These are phyloP conservation scores for Gracilaria gracilis DNA, from an alignment of 23 red algal genomes.

Conservation along the genomic window DNA sequence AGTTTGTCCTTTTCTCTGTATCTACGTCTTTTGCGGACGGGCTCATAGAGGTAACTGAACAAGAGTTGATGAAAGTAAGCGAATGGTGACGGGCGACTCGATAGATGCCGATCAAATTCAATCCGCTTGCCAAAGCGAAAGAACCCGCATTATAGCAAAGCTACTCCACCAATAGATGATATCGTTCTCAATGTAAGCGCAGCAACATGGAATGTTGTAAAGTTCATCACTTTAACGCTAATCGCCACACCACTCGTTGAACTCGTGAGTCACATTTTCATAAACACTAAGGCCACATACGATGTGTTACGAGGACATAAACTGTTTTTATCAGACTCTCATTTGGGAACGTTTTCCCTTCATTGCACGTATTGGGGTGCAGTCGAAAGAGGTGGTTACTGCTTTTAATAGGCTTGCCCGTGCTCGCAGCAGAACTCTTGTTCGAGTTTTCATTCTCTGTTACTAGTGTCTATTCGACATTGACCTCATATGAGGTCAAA, in stretches of 20 bases:
- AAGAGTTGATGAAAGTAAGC: too few species aligned
- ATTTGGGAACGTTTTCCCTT: not conserved
- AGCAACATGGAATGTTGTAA: not conserved
- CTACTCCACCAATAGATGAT: not conserved
- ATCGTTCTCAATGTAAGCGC: not conserved
- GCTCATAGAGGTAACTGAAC: too few species aligned
- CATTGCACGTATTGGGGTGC: not conserved
- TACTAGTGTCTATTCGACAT: too few species aligned
- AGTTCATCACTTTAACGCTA: not conserved
- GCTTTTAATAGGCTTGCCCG: not conserved
- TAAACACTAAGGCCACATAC: not conserved
- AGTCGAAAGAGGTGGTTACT: not conserved
- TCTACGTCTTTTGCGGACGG: too few species aligned
- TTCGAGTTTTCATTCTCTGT: conserved; percentile 4
- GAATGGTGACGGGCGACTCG: too few species aligned
- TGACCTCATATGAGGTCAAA: too few species aligned
- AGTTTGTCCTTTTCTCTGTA: too few species aligned
- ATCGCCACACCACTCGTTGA: not conserved
- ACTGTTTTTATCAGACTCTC: not conserved
- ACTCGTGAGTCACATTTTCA: not conserved
- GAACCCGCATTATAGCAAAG: too few species aligned
- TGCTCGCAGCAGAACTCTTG: not conserved
- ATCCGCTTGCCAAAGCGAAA: too few species aligned
- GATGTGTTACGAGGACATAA: not conserved
- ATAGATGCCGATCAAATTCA: too few species aligned